Conservation (phyloP, 2,329 filamentous ascomycete species). For the Penicillium hesseltinei region DNA sequence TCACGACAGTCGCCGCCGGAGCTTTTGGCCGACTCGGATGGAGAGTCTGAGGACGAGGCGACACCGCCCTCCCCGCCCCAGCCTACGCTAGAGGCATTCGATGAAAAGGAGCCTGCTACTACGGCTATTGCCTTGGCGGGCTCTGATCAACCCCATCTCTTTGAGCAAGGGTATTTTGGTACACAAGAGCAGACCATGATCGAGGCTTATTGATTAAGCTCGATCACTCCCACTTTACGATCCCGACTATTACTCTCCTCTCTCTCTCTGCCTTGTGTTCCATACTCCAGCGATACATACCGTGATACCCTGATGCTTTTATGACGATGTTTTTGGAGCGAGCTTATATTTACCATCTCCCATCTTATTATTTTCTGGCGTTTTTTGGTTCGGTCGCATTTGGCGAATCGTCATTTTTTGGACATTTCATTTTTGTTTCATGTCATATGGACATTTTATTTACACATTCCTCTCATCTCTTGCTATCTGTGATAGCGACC, state of each 20-base stretch:
- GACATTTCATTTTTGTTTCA: neutral
- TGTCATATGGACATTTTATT: neutral
- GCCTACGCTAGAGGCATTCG: constrained; percentile 58
- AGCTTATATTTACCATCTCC: constrained; percentile 4
- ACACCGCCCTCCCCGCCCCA: constrained; percentile 68
- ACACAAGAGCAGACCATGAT: constrained; percentile 47
- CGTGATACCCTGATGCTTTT: constrained; percentile 26
- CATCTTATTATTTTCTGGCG: constrained; percentile 23
- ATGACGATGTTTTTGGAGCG: constrained; percentile 13
- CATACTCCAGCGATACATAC: constrained; percentile 15
- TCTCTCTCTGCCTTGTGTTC: constrained; percentile 21
- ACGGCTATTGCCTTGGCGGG: constrained; percentile 39
- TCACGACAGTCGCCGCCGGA: constrained; percentile 69
- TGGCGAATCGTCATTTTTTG: neutral
- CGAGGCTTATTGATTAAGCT: constrained; percentile 45
- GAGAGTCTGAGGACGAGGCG: constrained; percentile 65
- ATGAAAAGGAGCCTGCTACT: constrained; percentile 54
- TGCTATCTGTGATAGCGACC: constrained; percentile 7
- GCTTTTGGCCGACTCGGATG: constrained; percentile 66
- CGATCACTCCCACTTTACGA: constrained; percentile 5
- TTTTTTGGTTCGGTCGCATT: constrained; percentile 13
- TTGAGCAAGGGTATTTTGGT: constrained; percentile 51
- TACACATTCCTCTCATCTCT: constrained; percentile 11
- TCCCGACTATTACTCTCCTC: neutral
- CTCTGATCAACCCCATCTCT: constrained; percentile 42